Percentiles rank a stretch among this genome's conserved stretches.
Evolutionary conservation across 75 land plant species (phyloP).

Genomic region (Pinus albicaulis): DNA sequence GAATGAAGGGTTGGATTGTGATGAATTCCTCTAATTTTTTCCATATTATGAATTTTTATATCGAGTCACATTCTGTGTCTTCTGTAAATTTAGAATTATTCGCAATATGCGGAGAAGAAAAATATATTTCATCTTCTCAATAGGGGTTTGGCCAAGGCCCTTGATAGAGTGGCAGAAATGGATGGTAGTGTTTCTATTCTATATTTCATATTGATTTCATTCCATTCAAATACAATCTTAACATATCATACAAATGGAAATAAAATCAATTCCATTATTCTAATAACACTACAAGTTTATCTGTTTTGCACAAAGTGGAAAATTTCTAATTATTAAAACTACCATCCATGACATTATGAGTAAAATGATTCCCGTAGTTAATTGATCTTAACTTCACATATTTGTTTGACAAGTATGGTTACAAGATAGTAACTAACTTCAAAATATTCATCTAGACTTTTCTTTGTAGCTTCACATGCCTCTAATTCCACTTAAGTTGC

Average conservation of each 20-base stretch:
- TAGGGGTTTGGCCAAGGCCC: slow-evolving; percentile 93
- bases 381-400: no score
- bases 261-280: no score
- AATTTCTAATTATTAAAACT: slow-evolving; percentile 78
- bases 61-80: background rate
- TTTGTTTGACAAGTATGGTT: no score
- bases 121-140: slow-evolving; percentile 83
- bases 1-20: slow-evolving; percentile 50
- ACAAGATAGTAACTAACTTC: no score
- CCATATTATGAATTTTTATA: background rate
- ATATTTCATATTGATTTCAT: no score
- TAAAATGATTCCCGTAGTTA: no score
- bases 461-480: no score
- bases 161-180: slow-evolving; percentile 86
- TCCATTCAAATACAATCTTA: no score
- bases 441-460: no score
- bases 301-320: slow-evolving; percentile 50
- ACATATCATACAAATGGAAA: no score
- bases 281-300: no score
- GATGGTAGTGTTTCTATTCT: slow-evolving; percentile 43
- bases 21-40: background rate
- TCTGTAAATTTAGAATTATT: slow-evolving; percentile 62
- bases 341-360: slow-evolving; percentile 91
- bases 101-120: slow-evolving; percentile 76
- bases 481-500: no score